A percentile compares a stretch with the other conserved stretches of the same genome.
These are phyloP conservation scores for Dendryphion nanum DNA, from an alignment of 2,329 filamentous ascomycete species.

Conservation along the genomic window DNA sequence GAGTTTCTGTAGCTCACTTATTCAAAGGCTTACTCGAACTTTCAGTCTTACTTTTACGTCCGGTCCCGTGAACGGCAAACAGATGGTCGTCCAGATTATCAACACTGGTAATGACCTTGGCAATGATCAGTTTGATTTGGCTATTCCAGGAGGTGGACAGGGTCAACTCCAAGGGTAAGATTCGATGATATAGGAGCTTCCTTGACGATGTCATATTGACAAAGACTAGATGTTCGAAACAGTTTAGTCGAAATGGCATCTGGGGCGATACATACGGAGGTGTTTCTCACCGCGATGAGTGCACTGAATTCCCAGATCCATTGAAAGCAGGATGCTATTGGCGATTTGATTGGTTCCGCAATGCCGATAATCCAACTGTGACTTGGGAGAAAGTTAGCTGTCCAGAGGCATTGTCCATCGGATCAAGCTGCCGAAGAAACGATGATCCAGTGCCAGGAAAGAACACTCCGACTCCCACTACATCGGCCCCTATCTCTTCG, in stretches of 20 bases:
- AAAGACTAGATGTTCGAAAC: constrained; percentile 50
- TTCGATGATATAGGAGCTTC: background rate
- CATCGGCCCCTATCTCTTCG: constrained; percentile 11
- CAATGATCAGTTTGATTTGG: constrained; percentile 59
- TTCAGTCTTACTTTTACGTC: constrained; percentile 53
- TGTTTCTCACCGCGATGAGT: constrained; percentile 51
- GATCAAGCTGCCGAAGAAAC: constrained; percentile 41
- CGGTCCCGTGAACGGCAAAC: constrained; percentile 55
- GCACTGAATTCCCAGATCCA: constrained; percentile 52
- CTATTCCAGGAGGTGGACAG: constrained; percentile 53
- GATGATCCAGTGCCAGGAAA: constrained; percentile 17
- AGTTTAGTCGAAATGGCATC: constrained; percentile 50
- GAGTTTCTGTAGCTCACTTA: constrained; percentile 1
- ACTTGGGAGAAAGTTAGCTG: constrained; percentile 58
- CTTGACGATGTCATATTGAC: constrained; percentile 30
- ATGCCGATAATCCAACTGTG: constrained; percentile 57
- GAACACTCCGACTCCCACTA: constrained; percentile 12
- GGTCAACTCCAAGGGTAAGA: constrained; percentile 46
- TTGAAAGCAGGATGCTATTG: constrained; percentile 61
- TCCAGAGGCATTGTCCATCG: constrained; percentile 50
- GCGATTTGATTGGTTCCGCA: constrained; percentile 64
- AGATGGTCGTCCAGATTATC: constrained; percentile 61
- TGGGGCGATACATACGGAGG: constrained; percentile 62
- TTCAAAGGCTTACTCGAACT: background rate
- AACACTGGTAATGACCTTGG: constrained; percentile 60